A percentile compares a stretch with the other conserved stretches of the same genome.
These are phyloP conservation scores for Eucalyptus grandis DNA, from an alignment of 345 rosid species.

Conservation along the genomic window DNA sequence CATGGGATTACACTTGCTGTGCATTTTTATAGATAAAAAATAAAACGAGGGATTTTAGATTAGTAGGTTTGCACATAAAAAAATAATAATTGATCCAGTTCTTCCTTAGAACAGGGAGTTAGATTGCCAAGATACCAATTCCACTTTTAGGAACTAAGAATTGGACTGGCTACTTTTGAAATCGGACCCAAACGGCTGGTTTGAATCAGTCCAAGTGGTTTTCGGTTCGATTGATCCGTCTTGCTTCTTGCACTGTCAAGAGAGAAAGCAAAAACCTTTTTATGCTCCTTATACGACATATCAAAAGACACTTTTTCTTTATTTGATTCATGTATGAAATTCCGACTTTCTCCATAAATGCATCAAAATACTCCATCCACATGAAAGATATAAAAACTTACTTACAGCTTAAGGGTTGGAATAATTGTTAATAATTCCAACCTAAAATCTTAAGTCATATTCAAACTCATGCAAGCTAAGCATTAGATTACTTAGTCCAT, in stretches of 20 bases:
- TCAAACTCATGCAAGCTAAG: background rate
- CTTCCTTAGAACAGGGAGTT: no score
- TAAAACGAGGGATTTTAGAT: background rate
- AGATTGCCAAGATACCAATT: background rate
- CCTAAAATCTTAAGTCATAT: background rate
- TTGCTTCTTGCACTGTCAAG: background rate
- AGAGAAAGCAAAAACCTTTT: background rate
- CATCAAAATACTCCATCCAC: background rate
- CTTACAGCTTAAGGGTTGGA: background rate
- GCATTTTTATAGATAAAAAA: background rate
- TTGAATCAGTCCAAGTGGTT: no score
- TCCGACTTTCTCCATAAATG: background rate
- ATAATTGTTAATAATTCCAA: background rate
- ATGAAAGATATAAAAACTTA: background rate
- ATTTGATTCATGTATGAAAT: background rate
- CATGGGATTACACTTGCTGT: background rate
- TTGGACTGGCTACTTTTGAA: fast-evolving
- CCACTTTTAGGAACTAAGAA: no score
- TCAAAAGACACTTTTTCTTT: background rate
- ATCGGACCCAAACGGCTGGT: fast-evolving
- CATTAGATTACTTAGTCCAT: background rate
- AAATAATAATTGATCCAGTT: background rate
- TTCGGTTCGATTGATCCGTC: fast-evolving
- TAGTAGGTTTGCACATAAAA: background rate
- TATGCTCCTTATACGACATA: background rate